phyloP scores from a whole-genome alignment of 139 green algal species.

The Chlamydomonas schloesseri region DNA sequence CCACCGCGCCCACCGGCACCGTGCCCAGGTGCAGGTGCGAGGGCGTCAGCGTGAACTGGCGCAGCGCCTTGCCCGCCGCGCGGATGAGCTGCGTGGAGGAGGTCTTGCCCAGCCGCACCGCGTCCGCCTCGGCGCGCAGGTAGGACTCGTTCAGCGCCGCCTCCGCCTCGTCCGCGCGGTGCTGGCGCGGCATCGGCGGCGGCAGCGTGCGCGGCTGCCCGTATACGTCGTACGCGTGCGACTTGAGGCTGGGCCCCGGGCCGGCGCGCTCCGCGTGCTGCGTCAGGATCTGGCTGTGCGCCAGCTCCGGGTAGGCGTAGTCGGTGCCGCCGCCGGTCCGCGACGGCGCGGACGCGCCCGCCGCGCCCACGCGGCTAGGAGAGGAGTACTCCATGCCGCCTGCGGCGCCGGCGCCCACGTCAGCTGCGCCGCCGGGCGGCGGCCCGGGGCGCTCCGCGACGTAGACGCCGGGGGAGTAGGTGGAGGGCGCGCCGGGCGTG shows the following conservation, averaged over 20 bases:
- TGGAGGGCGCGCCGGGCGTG: conserved; percentile 43
- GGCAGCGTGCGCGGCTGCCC: conserved; percentile 55
- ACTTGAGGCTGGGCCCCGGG: conserved; percentile 2
- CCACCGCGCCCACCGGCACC: conserved; percentile 56
- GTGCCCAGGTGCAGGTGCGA: conserved; percentile 75
- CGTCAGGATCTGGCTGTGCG: conserved; percentile 25
- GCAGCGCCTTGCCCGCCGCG: conserved; percentile 43
- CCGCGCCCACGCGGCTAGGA: too few relatives aligned
- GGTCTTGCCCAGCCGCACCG: conserved; percentile 49
- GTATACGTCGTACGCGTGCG: conserved; percentile 64
- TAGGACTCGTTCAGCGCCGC: conserved; percentile 57
- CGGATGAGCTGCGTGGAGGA: conserved; percentile 39
- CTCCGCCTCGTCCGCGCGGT: conserved; percentile 47
- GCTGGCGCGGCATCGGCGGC: conserved; percentile 44
- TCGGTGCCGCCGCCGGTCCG: not conserved
- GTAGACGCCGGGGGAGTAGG: conserved; percentile 39
- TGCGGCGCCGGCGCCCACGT: not conserved
- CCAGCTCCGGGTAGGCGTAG: conserved; percentile 49
- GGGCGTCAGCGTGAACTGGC: conserved; percentile 67
- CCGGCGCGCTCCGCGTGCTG: not conserved
- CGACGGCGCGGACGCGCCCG: not conserved
- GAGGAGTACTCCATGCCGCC: not conserved
- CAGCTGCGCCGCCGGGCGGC: not conserved
- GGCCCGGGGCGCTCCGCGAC: conserved; percentile 14
- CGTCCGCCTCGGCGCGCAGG: conserved; percentile 55